Evolutionary conservation across 495 filamentous ascomycete genomes (phyloP), one percentile per base, ranked within the genome.

Genomic region (Recurvomyces mirabilis): DNA sequence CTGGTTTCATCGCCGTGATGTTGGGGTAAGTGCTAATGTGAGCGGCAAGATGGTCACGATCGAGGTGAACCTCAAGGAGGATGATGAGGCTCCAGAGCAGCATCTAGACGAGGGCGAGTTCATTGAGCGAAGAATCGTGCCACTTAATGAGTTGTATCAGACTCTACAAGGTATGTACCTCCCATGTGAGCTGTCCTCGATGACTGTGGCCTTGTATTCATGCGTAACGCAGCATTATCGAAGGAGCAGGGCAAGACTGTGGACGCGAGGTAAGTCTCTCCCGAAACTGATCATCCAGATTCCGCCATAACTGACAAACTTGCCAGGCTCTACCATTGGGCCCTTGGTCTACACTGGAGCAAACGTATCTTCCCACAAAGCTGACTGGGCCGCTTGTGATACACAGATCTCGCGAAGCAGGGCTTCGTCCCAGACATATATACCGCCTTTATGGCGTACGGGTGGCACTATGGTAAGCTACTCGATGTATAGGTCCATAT

Each of bases 121-220:
- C 37, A 66, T 66, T 38, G 56, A 65, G 46, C 34, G 61, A 19
- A 48, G 63, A 9, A 47, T 63, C 9, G 62, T 66, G 23, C 60
- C 59, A 36, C 20, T 66, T 9, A 48, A 47, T 20, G 68, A 72
- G 58, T 43, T 77, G 15, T 74, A 72, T 52, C 61, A 69, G 13
- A 52, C 65, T 43, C 46, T 76, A 45, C 40, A 49, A 41, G 51
- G 51, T 54, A 50, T 6, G 41, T 46, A 24, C 14, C 3, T 37
- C 19, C 14, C 3, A 9, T 18, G 17, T 21, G 3, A 7, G 17
- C 34, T 15, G 34, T 20, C 34, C 34, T 7, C 34, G 17, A 15
- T 22, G 35, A 43, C 12, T 38, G n/a, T 32, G n/a, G n/a, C n/a
- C n/a, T n/a, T n/a, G n/a, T n/a, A n/a, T n/a, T n/a, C n/a, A n/a